Percentiles rank a stretch among this genome's conserved stretches.
These are phyloP conservation scores for Huiozyma naganishii DNA, from an alignment of 805 yeast species.

Conservation along the genomic window DNA sequence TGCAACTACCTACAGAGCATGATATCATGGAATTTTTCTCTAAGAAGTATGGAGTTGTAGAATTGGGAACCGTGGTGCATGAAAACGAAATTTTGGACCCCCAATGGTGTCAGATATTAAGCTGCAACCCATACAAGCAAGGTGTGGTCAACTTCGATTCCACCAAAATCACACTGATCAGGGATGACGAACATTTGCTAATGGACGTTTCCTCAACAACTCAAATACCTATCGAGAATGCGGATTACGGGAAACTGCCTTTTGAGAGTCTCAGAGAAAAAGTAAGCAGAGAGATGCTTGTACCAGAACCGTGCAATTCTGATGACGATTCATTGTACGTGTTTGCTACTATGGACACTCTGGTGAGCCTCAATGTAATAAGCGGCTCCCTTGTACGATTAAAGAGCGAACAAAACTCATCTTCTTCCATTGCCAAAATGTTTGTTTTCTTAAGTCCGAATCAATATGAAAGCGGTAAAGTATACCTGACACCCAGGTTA, in stretches of 20 bases:
- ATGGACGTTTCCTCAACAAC: not conserved
- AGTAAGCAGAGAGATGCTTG: conserved; percentile 7
- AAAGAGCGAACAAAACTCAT: not conserved
- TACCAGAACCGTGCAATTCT: conserved; percentile 4
- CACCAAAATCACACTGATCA: conserved; percentile 16
- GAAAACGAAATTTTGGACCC: conserved; percentile 8
- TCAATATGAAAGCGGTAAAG: conserved; percentile 2
- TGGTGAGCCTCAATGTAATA: conserved; percentile 12
- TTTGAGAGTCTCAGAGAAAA: conserved; percentile 6
- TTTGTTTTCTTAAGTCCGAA: conserved; percentile 19
- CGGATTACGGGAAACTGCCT: not conserved
- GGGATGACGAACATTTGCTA: conserved; percentile 4
- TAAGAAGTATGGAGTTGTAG: conserved; percentile 12
- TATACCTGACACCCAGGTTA: conserved; percentile 21
- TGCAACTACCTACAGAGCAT: conserved; percentile 4
- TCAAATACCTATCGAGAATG: not conserved
- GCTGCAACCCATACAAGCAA: conserved; percentile 10
- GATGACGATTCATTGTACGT: conserved; percentile 23
- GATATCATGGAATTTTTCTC: conserved; percentile 15
- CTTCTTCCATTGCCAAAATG: conserved; percentile 8
- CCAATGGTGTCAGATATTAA: conserved; percentile 12
- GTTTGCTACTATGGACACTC: conserved; percentile 12
- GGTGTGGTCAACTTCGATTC: conserved; percentile 13
- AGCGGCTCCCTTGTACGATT: conserved; percentile 18
- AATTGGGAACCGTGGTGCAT: conserved; percentile 10